A percentile compares a stretch with the other conserved stretches of the same genome.
Evolutionary conservation across 148 eudicot genomes (phyloP).

Genomic region (Vaccinium myrtillus): DNA sequence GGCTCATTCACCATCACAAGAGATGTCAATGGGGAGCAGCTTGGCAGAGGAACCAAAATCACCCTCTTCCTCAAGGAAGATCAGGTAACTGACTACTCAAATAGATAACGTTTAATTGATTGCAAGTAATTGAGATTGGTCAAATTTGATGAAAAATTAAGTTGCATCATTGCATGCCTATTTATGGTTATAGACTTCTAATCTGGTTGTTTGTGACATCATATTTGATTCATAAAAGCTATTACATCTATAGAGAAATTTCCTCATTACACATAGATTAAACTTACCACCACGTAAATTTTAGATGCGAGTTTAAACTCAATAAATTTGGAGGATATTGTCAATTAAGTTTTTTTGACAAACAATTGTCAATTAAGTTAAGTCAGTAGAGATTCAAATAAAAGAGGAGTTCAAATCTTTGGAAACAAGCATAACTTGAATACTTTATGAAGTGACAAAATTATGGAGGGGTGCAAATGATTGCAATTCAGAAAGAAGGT

Average conservation of each 20-base stretch:
- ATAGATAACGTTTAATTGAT: not conserved
- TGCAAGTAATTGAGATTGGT: too few relatives aligned
- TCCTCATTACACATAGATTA: not conserved
- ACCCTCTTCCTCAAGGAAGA: constrained; percentile 89
- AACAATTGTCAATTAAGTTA: not conserved
- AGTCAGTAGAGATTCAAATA: too few relatives aligned
- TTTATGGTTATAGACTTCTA: too few relatives aligned
- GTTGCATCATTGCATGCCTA: not conserved
- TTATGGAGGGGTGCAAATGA: too few relatives aligned
- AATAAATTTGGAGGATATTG: not conserved
- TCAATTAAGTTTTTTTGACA: not conserved
- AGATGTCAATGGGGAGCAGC: constrained; percentile 69
- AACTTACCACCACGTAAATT: not conserved
- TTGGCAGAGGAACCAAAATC: constrained; percentile 90
- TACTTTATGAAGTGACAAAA: too few relatives aligned
- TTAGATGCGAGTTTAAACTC: too few relatives aligned
- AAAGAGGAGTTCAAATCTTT: too few relatives aligned
- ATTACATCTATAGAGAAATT: not conserved
- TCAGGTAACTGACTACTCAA: constrained; percentile 43
- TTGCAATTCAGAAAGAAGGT: too few relatives aligned
- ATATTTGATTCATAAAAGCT: too few relatives aligned
- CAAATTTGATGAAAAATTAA: not conserved
- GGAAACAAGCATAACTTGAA: too few relatives aligned
- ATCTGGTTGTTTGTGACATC: too few relatives aligned
- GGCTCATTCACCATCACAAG: constrained; percentile 85